Percentiles rank a stretch among this genome's conserved stretches.
Evolutionary conservation across 768 basidiomycete species (phyloP).

Genomic region (Tulasnella sp.): DNA sequence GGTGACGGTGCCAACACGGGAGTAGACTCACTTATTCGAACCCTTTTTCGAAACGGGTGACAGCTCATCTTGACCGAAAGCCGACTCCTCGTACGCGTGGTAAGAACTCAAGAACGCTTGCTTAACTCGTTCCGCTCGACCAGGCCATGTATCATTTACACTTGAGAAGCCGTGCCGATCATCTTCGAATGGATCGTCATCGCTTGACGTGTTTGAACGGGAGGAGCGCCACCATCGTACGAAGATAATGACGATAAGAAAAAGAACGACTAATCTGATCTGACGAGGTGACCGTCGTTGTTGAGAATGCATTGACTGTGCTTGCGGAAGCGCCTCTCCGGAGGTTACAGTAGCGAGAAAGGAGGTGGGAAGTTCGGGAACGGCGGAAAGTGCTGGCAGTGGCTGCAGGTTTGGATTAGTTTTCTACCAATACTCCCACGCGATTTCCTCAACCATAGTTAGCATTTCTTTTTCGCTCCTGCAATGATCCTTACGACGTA

Average conservation of each 20-base stretch:
- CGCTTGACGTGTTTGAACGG: background rate
- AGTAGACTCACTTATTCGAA: conserved; percentile 22
- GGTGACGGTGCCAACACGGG: too few relatives aligned
- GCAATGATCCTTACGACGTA: too few relatives aligned
- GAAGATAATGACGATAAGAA: background rate
- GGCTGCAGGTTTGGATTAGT: too few relatives aligned
- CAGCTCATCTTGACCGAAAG: conserved; percentile 35
- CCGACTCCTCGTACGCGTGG: conserved; percentile 33
- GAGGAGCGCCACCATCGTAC: background rate
- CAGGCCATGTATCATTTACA: conserved; percentile 16
- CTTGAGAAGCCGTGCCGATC: background rate
- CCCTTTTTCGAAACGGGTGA: conserved; percentile 32
- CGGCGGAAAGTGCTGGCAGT: too few relatives aligned
- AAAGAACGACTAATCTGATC: background rate
- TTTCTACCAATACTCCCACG: too few relatives aligned
- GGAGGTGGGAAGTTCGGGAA: background rate
- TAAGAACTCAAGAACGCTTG: conserved; percentile 34
- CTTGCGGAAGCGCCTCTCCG: background rate
- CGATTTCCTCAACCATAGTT: too few relatives aligned
- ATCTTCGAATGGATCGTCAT: background rate
- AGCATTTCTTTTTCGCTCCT: too few relatives aligned
- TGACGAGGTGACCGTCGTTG: background rate
- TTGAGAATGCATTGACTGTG: background rate
- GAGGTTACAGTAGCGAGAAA: background rate
- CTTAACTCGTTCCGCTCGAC: conserved; percentile 32